phyloP scores from a whole-genome alignment of 2,329 filamentous ascomycete genomes.

The Colletotrichum sp. region DNA sequence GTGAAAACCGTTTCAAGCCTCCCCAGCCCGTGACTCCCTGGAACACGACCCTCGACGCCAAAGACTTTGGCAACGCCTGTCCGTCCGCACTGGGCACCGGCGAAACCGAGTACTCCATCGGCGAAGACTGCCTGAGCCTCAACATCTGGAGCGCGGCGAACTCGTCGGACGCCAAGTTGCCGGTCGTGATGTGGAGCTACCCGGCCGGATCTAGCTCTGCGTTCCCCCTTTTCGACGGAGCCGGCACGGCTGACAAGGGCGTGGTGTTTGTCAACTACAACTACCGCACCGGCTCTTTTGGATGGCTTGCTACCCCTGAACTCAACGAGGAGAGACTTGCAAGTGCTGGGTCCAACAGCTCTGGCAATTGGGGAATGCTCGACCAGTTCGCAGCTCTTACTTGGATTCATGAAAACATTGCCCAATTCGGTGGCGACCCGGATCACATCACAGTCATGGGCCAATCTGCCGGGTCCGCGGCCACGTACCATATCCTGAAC shows the following conservation, averaged over 20 bases:
- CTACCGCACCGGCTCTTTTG: neutral
- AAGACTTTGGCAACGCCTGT: neutral
- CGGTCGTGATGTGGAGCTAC: slow-evolving; percentile 32
- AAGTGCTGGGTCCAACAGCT: neutral
- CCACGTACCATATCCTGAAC: neutral
- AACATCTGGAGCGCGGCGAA: slow-evolving; percentile 36
- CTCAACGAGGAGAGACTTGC: neutral
- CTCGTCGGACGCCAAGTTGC: slow-evolving; percentile 27
- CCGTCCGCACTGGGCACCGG: neutral
- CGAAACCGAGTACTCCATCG: slow-evolving; percentile 6
- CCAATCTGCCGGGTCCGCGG: neutral
- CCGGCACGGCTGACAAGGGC: neutral
- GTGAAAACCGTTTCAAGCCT: neutral
- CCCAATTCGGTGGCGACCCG: neutral
- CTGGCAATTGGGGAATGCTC: neutral
- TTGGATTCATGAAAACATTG: neutral
- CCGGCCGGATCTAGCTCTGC: neutral
- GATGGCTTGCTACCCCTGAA: neutral
- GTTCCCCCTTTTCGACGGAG: neutral
- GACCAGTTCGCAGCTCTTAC: neutral
- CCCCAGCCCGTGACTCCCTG: neutral
- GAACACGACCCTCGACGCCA: neutral
- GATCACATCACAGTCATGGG: neutral
- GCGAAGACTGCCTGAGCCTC: slow-evolving; percentile 37
- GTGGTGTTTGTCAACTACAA: neutral